A percentile compares a stretch with the other conserved stretches of the same genome.
phyloP scores from a whole-genome alignment of 768 basidiomycete species.

The Fomitopsis serialis region DNA sequence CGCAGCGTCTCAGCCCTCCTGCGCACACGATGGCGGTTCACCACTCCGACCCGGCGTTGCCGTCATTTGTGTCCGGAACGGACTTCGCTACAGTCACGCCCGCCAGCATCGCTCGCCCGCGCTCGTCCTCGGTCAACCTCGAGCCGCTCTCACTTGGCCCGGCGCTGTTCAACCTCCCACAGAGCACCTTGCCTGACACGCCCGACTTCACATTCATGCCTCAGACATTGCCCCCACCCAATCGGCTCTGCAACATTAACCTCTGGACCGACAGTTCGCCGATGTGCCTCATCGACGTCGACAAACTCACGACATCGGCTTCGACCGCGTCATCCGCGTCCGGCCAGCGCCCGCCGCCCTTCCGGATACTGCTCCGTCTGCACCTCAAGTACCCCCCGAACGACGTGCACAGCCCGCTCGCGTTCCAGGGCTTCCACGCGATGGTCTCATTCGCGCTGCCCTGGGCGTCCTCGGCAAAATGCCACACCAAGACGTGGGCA shows the following conservation, averaged over 20 bases:
- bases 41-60: neutral
- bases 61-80: slow-evolving; percentile 6
- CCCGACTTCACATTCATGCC: slow-evolving; percentile 11
- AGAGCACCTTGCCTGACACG: slow-evolving; percentile 11
- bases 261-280: slow-evolving; percentile 67
- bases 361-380: slow-evolving; percentile 46
- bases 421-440: slow-evolving; percentile 60
- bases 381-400: slow-evolving; percentile 52
- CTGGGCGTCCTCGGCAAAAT: slow-evolving; percentile 53
- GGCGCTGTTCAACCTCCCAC: slow-evolving; percentile 20
- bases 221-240: slow-evolving; percentile 30
- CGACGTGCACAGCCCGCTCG: slow-evolving; percentile 46
- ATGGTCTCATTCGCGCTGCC: slow-evolving; percentile 48
- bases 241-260: slow-evolving; percentile 36
- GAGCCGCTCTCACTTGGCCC: slow-evolving; percentile 23
- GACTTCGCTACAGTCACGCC: slow-evolving; percentile 10
- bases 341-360: slow-evolving; percentile 28
- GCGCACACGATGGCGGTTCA: neutral
- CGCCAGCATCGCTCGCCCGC: slow-evolving; percentile 7
- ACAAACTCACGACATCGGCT: slow-evolving; percentile 38
- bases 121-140: slow-evolving; percentile 17
- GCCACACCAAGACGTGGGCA: slow-evolving; percentile 55
- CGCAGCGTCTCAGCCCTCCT: neutral
- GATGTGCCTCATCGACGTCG: slow-evolving; percentile 55
- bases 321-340: slow-evolving; percentile 24